Conservation (phyloP, 148 eudicot genomes). For the Tetragonia tetragonoides region DNA sequence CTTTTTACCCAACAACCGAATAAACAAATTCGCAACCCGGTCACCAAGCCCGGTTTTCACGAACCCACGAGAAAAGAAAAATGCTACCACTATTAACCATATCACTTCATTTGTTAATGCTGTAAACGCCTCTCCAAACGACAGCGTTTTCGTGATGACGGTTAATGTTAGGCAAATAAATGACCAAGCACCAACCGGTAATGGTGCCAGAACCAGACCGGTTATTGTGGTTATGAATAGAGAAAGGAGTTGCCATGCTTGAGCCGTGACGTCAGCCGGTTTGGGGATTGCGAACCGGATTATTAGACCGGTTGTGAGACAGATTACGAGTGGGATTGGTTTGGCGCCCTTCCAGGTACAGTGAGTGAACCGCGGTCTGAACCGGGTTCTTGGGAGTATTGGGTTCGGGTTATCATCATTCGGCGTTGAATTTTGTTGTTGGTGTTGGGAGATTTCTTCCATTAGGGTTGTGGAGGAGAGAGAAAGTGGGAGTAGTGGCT, state of each 20-base stretch:
- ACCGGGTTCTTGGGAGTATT: conserved; percentile 10
- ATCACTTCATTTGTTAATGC: conserved; percentile 75
- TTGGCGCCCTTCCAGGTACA: conserved; percentile 44
- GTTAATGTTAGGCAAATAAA: conserved; percentile 56
- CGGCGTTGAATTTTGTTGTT: not conserved
- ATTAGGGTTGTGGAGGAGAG: conserved; percentile 11
- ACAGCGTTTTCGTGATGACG: conserved; percentile 53
- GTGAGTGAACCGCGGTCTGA: conserved; percentile 12
- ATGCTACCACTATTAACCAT: conserved; percentile 84
- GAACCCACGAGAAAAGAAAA: conserved; percentile 89
- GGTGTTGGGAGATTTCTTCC: conserved; percentile 21
- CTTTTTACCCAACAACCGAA: conserved; percentile 69
- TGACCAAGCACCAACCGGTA: conserved; percentile 88
- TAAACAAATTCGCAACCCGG: conserved; percentile 68
- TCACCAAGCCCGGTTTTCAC: conserved; percentile 81
- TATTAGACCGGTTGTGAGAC: conserved; percentile 44
- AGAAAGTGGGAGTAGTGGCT: conserved; percentile 3
- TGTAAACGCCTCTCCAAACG: conserved; percentile 54
- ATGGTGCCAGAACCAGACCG: conserved; percentile 59
- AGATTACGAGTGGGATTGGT: conserved; percentile 43
- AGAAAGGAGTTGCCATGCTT: conserved; percentile 75
- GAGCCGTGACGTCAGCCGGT: conserved; percentile 48
- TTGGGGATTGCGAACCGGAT: conserved; percentile 64
- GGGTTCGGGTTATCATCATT: not conserved
- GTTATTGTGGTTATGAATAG: conserved; percentile 64